phyloP scores from a whole-genome alignment of 306 rosid genomes.

The Boehmeria nivea region DNA sequence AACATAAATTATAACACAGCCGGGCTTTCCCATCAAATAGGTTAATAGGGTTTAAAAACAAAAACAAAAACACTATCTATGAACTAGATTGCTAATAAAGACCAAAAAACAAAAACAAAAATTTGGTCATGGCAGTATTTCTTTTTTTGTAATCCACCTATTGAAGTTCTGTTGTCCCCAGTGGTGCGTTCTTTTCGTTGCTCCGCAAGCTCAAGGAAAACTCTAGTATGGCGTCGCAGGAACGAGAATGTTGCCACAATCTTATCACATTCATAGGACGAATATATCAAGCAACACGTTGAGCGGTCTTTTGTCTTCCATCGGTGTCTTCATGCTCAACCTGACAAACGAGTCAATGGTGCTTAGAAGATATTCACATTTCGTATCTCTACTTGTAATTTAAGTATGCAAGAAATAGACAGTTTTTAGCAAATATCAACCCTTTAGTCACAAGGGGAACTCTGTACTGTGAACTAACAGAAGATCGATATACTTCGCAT shows the following conservation, averaged over 20 bases:
- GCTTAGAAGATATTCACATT: not conserved
- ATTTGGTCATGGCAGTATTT: no score
- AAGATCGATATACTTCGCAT: no score
- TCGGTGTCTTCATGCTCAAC: constrained; percentile 46
- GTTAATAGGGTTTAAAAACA: not conserved
- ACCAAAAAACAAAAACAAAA: no score
- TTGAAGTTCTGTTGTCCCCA: constrained; percentile 1
- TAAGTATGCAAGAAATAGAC: no score
- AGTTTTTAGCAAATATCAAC: no score
- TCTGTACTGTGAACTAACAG: no score
- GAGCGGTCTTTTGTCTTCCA: constrained; percentile 45
- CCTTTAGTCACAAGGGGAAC: no score
- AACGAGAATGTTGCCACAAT: not conserved
- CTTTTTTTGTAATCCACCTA: no score
- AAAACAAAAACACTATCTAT: not conserved
- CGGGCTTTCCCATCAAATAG: not conserved
- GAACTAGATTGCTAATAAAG: not conserved
- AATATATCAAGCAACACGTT: constrained; percentile 21
- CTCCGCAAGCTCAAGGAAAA: constrained; percentile 5
- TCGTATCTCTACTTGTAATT: not conserved
- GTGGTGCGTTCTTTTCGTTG: not conserved
- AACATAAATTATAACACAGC: not conserved
- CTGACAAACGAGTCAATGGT: constrained; percentile 14
- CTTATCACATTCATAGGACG: not conserved
- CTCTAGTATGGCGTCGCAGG: not conserved